Conservation (phyloP, 768 basidiomycete species). For the Boletales sp. region DNA sequence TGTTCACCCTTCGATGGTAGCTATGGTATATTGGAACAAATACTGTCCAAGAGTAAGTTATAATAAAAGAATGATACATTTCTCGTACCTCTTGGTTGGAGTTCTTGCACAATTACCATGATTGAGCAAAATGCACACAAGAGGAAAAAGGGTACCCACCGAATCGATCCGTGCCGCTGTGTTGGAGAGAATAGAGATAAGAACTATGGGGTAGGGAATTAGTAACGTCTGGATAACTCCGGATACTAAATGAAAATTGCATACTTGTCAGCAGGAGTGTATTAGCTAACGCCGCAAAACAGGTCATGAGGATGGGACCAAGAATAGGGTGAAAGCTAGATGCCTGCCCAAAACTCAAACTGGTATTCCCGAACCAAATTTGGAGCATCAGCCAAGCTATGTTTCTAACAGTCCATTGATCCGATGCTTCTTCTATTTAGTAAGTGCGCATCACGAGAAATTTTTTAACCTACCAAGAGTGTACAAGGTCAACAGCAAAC, state of each 20-base stretch:
- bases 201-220: constrained; percentile 31
- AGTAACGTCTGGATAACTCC: background rate
- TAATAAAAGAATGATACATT: background rate
- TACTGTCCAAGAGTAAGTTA: constrained; percentile 48
- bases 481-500: constrained; percentile 57
- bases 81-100: constrained; percentile 53
- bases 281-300: constrained; percentile 75
- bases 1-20: constrained; percentile 82
- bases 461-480: constrained; percentile 38
- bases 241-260: constrained; percentile 21
- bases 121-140: background rate
- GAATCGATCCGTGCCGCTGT: constrained; percentile 77
- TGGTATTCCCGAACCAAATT: constrained; percentile 83
- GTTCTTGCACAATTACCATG: constrained; percentile 35
- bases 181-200: constrained; percentile 89
- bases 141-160: constrained; percentile 30
- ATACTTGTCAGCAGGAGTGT: constrained; percentile 77
- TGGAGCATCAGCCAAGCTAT: constrained; percentile 85
- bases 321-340: constrained; percentile 65
- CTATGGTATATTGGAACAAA: constrained; percentile 81
- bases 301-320: constrained; percentile 75
- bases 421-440: constrained; percentile 27
- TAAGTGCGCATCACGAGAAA: constrained; percentile 16
- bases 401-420: constrained; percentile 33
- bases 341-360: constrained; percentile 54